Base-by-base conservation (phyloP, 73 alveolate genomes). In the Paramecium bursaria region DNA sequence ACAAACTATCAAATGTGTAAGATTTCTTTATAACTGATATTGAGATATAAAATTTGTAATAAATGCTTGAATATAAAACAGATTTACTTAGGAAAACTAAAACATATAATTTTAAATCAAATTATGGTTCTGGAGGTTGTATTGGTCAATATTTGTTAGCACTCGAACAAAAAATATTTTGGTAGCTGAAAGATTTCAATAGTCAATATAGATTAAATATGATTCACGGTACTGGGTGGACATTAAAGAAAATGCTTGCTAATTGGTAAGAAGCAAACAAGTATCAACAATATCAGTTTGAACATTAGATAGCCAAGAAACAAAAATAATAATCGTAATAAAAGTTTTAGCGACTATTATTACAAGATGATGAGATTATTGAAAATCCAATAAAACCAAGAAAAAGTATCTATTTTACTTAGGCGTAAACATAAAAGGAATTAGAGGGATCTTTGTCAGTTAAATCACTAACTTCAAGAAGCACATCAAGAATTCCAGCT, bases 231-330 rank as follows among this genome's bases (percentile, higher is more conserved):
- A 57, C 76, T 1, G 27, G 11, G 27, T 30, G 33, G 27, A 30
- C 27, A n/a, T 30, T 57, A 50, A 23, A 17, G 29, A 57, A 57
- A 13, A 57, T 57, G 76, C 30, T 57, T 3, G 27, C 27, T 57
- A 57, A 57, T 30, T 57, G 33, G 27, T 7, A 57, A 57, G 76
- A 57, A 57, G 76, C 76, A 23, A 57, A 57, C 33, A 57, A 57
- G 33, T 57, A 57, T 11, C 33, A 57, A 30, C 26, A 30, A 9
- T 57, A 27, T 29, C 76, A 57, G 33, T 57, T n/a, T n/a, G n/a
- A n/a, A n/a, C n/a, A n/a, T n/a, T n/a, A n/a, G n/a, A n/a, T n/a
- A n/a, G n/a, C n/a, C n/a, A n/a, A n/a, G n/a, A n/a, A n/a, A n/a
- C n/a, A n/a, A n/a, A n/a, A n/a, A n/a, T n/a, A n/a, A n/a, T n/a